These are phyloP conservation scores for Blastobotrys ciferrii DNA, from an alignment of 1,139 yeast species.

Conservation along the genomic window DNA sequence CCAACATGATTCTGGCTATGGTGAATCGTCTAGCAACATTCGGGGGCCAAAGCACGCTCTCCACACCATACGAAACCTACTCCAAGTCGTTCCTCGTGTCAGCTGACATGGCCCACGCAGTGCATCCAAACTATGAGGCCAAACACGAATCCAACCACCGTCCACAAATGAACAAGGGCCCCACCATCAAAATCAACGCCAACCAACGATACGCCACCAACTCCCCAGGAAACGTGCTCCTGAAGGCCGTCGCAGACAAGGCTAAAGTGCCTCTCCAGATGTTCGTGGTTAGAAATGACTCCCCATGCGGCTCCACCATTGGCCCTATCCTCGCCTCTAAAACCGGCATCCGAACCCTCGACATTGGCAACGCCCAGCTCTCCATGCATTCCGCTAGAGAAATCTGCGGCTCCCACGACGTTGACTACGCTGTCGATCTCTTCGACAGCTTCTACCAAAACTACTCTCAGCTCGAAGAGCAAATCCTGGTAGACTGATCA, in stretches of 20 bases:
- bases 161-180: slow-evolving; percentile 83
- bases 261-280: slow-evolving; percentile 55
- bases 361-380: slow-evolving; percentile 89
- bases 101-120: slow-evolving; percentile 96
- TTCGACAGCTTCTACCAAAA: slow-evolving; percentile 59
- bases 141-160: slow-evolving; percentile 75
- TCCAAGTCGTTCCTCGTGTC: slow-evolving; percentile 86
- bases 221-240: slow-evolving; percentile 78
- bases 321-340: slow-evolving; percentile 92
- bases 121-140: slow-evolving; percentile 84
- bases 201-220: slow-evolving; percentile 95
- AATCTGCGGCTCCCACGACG: slow-evolving; percentile 81
- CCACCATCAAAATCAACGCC: slow-evolving; percentile 90
- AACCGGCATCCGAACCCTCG: slow-evolving; percentile 85
- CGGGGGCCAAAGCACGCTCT: slow-evolving; percentile 41
- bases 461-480: slow-evolving; percentile 28
- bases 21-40: slow-evolving; percentile 61
- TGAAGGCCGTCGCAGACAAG: slow-evolving; percentile 67
- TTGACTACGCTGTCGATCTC: slow-evolving; percentile 58
- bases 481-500: slow-evolving; percentile 25
- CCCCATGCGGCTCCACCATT: slow-evolving; percentile 95
- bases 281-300: slow-evolving; percentile 87
- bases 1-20: slow-evolving; percentile 80
- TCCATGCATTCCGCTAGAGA: slow-evolving; percentile 97
- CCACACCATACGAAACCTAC: slow-evolving; percentile 54